Conservation (phyloP, 2,329 filamentous ascomycete genomes). For the Colletotrichum sp. region DNA sequence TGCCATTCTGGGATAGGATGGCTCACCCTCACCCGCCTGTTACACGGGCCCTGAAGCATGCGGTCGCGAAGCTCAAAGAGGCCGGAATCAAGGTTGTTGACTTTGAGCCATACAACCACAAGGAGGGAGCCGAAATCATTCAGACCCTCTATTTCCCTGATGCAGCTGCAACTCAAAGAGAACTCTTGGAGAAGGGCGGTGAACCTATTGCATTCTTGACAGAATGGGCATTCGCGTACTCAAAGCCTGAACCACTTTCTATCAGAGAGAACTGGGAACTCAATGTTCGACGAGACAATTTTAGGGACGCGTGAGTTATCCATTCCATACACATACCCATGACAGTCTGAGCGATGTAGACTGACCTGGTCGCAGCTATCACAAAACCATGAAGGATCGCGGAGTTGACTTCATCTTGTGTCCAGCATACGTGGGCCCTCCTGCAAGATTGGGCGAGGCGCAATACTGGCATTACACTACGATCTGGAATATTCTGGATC, state of each 20-base stretch:
- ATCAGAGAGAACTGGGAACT: slow-evolving; percentile 26
- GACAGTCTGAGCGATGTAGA: background rate
- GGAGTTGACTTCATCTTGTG: slow-evolving; percentile 32
- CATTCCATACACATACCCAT: slow-evolving; percentile 27
- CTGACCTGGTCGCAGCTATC: background rate
- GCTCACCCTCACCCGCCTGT: slow-evolving; percentile 29
- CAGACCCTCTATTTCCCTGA: slow-evolving; percentile 29
- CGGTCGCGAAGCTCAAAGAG: slow-evolving; percentile 19
- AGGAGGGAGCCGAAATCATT: slow-evolving; percentile 24
- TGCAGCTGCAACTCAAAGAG: slow-evolving; percentile 22
- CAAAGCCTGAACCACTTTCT: slow-evolving; percentile 7
- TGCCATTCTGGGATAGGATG: background rate
- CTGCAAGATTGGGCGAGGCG: slow-evolving; percentile 21
- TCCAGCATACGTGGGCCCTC: slow-evolving; percentile 27
- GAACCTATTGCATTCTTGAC: slow-evolving; percentile 33
- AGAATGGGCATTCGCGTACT: slow-evolving; percentile 25
- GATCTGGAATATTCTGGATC: slow-evolving; percentile 36
- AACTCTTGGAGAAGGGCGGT: slow-evolving; percentile 22
- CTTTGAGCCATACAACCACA: slow-evolving; percentile 26
- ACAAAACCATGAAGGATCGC: slow-evolving; percentile 23
- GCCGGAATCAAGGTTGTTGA: slow-evolving; percentile 27
- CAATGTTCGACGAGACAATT: slow-evolving; percentile 23
- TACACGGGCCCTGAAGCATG: slow-evolving; percentile 20
- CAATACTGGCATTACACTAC: slow-evolving; percentile 33
- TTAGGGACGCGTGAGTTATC: slow-evolving; percentile 28